These are phyloP conservation scores for Sordariomycetes sp. DNA, from an alignment of 2,329 filamentous ascomycete genomes.

Conservation along the genomic window DNA sequence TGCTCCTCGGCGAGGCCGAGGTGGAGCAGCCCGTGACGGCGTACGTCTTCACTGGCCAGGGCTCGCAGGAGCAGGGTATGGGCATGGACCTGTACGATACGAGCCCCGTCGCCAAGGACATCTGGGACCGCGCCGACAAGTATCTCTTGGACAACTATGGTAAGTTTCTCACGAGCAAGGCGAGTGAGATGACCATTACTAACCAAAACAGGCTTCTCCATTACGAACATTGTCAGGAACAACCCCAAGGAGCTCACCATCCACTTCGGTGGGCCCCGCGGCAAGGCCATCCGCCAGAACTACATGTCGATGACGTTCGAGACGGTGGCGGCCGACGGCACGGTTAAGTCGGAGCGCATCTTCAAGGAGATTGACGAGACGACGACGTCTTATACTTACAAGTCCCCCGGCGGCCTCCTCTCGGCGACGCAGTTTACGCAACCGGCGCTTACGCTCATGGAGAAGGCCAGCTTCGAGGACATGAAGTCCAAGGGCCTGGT, in stretches of 20 bases:
- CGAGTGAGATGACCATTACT: conserved; percentile 3
- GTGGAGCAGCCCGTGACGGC: conserved; percentile 94
- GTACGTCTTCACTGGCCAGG: conserved; percentile 97
- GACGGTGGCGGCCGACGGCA: conserved; percentile 83
- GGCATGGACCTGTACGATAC: conserved; percentile 96
- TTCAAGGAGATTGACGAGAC: conserved; percentile 95
- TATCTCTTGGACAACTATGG: conserved; percentile 99
- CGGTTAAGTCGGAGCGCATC: conserved; percentile 96
- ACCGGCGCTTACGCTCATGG: conserved; percentile 93
- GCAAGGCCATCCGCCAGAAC: conserved; percentile 95
- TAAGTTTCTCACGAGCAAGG: conserved; percentile 34
- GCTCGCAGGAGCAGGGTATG: conserved; percentile 98
- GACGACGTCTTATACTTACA: conserved; percentile 93
- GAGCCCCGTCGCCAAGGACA: conserved; percentile 87
- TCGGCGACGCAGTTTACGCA: conserved; percentile 98
- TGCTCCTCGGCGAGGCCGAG: conserved; percentile 87
- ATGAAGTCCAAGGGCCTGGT: conserved; percentile 97
- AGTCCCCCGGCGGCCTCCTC: conserved; percentile 83
- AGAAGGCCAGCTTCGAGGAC: conserved; percentile 98
- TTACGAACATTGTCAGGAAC: conserved; percentile 98
- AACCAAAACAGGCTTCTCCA: conserved; percentile 59
- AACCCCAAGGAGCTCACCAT: conserved; percentile 98
- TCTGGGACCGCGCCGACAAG: conserved; percentile 95
- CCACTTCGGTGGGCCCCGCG: conserved; percentile 91
- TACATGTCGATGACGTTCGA: conserved; percentile 99